A percentile compares a stretch with the other conserved stretches of the same genome.
Conservation (phyloP, 2,329 filamentous ascomycete species). For the Claviceps spartinae region DNA sequence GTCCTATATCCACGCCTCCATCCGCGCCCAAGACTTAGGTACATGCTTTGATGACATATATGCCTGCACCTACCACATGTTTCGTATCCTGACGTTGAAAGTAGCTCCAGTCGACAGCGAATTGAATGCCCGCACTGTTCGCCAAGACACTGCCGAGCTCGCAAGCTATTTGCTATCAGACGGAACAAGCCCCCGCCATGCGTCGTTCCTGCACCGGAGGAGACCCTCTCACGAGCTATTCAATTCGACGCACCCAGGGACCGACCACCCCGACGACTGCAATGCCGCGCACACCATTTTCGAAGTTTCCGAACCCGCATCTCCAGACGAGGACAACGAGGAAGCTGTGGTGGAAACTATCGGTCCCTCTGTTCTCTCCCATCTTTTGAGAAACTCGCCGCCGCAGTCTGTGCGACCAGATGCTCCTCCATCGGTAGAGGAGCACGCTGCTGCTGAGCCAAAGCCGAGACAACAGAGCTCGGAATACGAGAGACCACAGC, state of each 20-base stretch:
- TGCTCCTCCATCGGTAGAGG: conserved; percentile 3
- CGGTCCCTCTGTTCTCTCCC: conserved; percentile 31
- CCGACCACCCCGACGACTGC: conserved; percentile 12
- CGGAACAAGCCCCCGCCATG: conserved; percentile 30
- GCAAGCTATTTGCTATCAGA: conserved; percentile 69
- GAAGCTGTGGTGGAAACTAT: conserved; percentile 10
- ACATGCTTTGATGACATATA: neutral
- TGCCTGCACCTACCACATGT: no score
- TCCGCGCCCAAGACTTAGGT: conserved; percentile 46
- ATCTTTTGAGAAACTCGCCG: conserved; percentile 36
- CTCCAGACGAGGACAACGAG: conserved; percentile 12
- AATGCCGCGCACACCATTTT: conserved; percentile 37
- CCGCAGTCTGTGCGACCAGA: conserved; percentile 21
- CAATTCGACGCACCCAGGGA: conserved; percentile 11
- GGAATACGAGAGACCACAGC: conserved; percentile 6
- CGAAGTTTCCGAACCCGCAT: conserved; percentile 42
- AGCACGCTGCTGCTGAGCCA: neutral
- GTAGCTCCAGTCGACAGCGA: conserved; percentile 49
- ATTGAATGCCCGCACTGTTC: conserved; percentile 64
- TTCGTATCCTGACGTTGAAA: neutral
- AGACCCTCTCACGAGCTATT: conserved; percentile 18
- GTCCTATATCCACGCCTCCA: conserved; percentile 56
- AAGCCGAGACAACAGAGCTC: neutral
- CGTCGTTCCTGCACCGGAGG: conserved; percentile 31
- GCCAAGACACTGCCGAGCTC: conserved; percentile 77